These are phyloP conservation scores for Rhizophora apiculata DNA, from an alignment of 345 rosid genomes.

Conservation along the genomic window DNA sequence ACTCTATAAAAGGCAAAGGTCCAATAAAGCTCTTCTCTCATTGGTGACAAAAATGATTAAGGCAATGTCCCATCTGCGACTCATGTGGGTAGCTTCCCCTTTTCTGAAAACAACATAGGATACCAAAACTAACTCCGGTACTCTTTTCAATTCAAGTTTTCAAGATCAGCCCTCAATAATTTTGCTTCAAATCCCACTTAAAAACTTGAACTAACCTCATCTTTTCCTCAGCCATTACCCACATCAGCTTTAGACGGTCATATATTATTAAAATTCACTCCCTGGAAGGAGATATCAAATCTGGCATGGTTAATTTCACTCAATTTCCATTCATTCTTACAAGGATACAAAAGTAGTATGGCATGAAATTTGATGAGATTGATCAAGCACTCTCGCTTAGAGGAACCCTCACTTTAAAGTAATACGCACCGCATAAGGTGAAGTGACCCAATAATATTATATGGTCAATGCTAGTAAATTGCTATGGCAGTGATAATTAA, in stretches of 20 bases:
- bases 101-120: background rate
- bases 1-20: too few relatives aligned
- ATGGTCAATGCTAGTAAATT: conserved; percentile 1
- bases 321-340: background rate
- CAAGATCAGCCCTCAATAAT: background rate
- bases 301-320: too few relatives aligned
- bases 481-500: background rate
- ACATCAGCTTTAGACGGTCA: too few relatives aligned
- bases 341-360: background rate
- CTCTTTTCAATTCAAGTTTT: background rate
- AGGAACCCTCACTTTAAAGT: background rate
- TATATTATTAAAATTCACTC: too few relatives aligned
- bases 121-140: background rate
- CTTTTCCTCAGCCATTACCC: too few relatives aligned
- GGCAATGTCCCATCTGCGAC: background rate
- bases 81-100: background rate
- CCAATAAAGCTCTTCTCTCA: too few relatives aligned
- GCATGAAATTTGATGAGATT: background rate
- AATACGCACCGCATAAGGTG: background rate
- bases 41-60: background rate
- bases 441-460: background rate
- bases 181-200: too few relatives aligned
- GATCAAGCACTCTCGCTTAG: background rate
- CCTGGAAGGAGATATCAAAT: too few relatives aligned
- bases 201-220: too few relatives aligned